Base-by-base conservation (phyloP, 169 alveolate genomes). In the Eimeria nieschulzi region DNA sequence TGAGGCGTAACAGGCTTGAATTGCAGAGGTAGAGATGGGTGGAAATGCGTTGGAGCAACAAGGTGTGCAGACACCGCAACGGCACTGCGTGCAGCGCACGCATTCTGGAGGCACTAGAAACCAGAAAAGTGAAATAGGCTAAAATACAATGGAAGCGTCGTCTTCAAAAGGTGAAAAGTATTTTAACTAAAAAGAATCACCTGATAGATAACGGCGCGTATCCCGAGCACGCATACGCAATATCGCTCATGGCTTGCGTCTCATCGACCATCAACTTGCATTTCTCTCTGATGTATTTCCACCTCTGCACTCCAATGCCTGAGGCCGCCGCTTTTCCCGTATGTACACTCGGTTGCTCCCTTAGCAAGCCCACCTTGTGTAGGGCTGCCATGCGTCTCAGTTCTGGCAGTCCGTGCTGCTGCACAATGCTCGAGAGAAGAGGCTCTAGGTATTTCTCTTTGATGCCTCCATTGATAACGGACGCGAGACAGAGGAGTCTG, bases 211-310 rank as follows among this genome's bases (percentile, higher is more conserved):
- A 91, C 0, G 96, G 96, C 0, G 96, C 94, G 70, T 95, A 95
- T 39, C 96, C 96, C 26, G 96, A 94, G 83, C 94, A 94, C 8
- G 92, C 96, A 79, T 93, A 85, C 15, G 96, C 93, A 12, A 92
- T 90, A 73, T 92, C 96, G 54, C 54, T 66, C 92, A 70, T 83
- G 33, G 96, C 86, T 72, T 90, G 70, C 0, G 72, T 80, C 79
- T 93, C 96, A 46, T 93, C 95, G 10, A 82, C 93, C 55, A 95
- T 66, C 53, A 95, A 86, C n/a, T 76, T 75, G 55, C 94, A 92
- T 12, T 80, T 84, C 61, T 90, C 72, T 63, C 90, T 76, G 53
- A 88, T 61, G 56, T 66, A 76, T 55, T 85, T 84, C 94, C 94
- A 92, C 19, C 59, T 78, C 85, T 76, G 63, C 17, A 55, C 23